phyloP scores from a whole-genome alignment of 768 basidiomycete genomes.

The Mycena kentingensis region DNA sequence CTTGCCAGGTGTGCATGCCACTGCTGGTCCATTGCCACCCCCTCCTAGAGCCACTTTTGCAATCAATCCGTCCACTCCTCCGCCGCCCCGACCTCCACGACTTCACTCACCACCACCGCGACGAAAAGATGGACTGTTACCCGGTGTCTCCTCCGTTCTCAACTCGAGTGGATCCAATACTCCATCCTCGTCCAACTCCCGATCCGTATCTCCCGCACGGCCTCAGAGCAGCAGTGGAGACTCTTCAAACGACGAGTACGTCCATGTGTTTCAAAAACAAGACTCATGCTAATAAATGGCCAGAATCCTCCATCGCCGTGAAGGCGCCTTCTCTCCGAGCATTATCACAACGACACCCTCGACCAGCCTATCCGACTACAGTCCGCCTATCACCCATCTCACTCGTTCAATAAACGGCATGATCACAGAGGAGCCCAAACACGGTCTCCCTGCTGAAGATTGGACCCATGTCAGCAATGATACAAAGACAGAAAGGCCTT shows the following conservation, averaged over 20 bases:
- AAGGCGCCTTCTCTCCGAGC: slow-evolving; percentile 69
- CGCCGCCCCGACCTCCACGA: slow-evolving; percentile 66
- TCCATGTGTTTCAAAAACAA: slow-evolving; percentile 14
- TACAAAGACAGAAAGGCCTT: slow-evolving; percentile 17
- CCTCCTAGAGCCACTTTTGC: slow-evolving; percentile 62
- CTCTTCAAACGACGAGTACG: slow-evolving; percentile 16
- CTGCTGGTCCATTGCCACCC: slow-evolving; percentile 71
- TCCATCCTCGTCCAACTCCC: slow-evolving; percentile 18
- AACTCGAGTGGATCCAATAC: slow-evolving; percentile 32
- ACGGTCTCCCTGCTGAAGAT: slow-evolving; percentile 29
- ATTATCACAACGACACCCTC: slow-evolving; percentile 30
- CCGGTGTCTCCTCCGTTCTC: slow-evolving; percentile 53
- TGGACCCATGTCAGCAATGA: slow-evolving; percentile 23
- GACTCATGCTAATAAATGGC: slow-evolving; percentile 11
- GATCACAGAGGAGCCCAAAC: slow-evolving; percentile 5
- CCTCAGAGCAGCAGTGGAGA: slow-evolving; percentile 7
- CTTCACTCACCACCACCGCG: slow-evolving; percentile 52
- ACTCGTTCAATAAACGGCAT: slow-evolving; percentile 15
- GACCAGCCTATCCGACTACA: slow-evolving; percentile 20
- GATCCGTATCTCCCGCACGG: slow-evolving; percentile 17
- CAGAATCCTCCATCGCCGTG: slow-evolving; percentile 48
- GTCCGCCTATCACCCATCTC: slow-evolving; percentile 10
- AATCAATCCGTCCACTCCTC: slow-evolving; percentile 44
- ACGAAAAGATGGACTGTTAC: slow-evolving; percentile 56
- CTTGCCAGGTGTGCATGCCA: slow-evolving; percentile 57